Conservation (phyloP, 1,284 basidiomycete species). For the Fomitopsis palustris region DNA sequence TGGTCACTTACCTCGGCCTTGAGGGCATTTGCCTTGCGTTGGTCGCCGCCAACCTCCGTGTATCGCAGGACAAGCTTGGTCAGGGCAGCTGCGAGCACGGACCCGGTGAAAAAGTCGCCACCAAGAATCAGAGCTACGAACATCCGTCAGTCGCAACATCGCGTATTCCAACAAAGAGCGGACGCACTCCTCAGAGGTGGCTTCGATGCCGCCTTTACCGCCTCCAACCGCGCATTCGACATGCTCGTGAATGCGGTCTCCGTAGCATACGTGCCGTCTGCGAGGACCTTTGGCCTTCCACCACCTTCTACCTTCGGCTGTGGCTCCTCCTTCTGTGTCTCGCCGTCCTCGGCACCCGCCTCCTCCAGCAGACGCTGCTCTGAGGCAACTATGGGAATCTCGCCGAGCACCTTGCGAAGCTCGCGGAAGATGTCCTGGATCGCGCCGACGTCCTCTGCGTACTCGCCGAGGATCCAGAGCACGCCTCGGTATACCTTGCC, state of each 20-base stretch:
- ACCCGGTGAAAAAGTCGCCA: slow-evolving; percentile 96
- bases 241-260: slow-evolving; percentile 88
- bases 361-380: slow-evolving; percentile 84
- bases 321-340: slow-evolving; percentile 39
- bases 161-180: background rate
- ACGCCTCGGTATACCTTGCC: slow-evolving; percentile 98
- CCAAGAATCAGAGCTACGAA: slow-evolving; percentile 78
- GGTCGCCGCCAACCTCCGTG: slow-evolving; percentile 58
- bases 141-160: slow-evolving; percentile 1
- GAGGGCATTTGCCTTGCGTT: slow-evolving; percentile 63
- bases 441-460: slow-evolving; percentile 64
- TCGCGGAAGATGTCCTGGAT: slow-evolving; percentile 79
- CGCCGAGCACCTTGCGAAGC: slow-evolving; percentile 87
- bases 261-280: slow-evolving; percentile 97
- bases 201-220: slow-evolving; percentile 83
- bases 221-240: slow-evolving; percentile 66
- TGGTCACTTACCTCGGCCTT: slow-evolving; percentile 74
- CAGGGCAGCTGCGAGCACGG: slow-evolving; percentile 85
- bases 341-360: slow-evolving; percentile 39
- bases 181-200: slow-evolving; percentile 80
- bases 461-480: slow-evolving; percentile 98
- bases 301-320: slow-evolving; percentile 40
- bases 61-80: slow-evolving; percentile 92
- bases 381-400: slow-evolving; percentile 93
- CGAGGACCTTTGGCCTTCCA: slow-evolving; percentile 69